phyloP scores from a whole-genome alignment of 768 basidiomycete genomes.

The Suillus clintonianus region DNA sequence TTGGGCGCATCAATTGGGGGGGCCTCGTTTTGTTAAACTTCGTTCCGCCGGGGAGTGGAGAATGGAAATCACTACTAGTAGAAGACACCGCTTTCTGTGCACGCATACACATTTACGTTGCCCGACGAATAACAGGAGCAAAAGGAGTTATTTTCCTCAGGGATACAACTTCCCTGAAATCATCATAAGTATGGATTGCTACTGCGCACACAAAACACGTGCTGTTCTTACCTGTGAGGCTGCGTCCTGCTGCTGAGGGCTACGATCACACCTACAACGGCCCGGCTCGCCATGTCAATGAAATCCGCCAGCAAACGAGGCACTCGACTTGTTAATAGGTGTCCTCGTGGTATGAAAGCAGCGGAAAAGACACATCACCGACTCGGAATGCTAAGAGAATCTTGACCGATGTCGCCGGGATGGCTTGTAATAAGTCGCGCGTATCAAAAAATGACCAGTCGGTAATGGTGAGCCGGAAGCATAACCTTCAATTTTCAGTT shows the following conservation, averaged over 20 bases:
- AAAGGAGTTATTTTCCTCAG: neutral
- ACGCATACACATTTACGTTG: neutral
- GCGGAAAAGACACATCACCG: neutral
- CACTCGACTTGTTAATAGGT: neutral
- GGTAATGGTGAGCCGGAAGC: neutral
- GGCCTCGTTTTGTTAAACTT: neutral
- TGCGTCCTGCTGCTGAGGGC: too few species aligned
- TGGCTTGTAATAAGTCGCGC: too few species aligned
- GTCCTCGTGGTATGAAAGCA: neutral
- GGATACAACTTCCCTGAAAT: neutral
- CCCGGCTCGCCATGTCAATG: neutral
- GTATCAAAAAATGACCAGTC: neutral
- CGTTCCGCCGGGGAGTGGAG: neutral
- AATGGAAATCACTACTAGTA: neutral
- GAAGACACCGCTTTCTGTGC: neutral
- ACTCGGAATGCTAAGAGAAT: neutral
- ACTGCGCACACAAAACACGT: neutral
- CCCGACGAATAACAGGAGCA: neutral
- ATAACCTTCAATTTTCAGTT: neutral
- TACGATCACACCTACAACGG: neutral
- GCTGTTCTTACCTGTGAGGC: neutral
- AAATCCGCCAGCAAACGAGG: too few species aligned
- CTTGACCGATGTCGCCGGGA: neutral
- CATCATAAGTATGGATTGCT: neutral
- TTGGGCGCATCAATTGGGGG: neutral